A percentile compares a stretch with the other conserved stretches of the same genome.
Conservation (phyloP, 768 basidiomycete genomes). For the Sporobolomyces phaffii region DNA sequence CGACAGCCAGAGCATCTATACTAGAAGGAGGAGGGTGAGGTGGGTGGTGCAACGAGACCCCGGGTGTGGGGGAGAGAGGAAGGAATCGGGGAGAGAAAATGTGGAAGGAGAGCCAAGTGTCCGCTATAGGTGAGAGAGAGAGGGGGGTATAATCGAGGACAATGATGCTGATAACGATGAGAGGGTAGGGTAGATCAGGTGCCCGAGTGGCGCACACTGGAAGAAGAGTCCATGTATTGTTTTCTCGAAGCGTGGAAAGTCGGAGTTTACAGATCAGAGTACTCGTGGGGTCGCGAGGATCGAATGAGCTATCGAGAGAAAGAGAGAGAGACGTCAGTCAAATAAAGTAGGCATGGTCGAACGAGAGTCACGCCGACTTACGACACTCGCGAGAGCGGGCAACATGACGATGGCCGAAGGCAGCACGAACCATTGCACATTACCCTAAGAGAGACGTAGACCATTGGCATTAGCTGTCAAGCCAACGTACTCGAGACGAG, state of each 20-base stretch:
- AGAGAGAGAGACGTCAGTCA: neutral
- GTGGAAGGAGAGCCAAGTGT: neutral
- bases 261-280: conserved; percentile 16
- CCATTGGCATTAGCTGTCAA: neutral
- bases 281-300: conserved; percentile 14
- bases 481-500: no score
- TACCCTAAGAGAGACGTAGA: conserved; percentile 18
- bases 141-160: neutral
- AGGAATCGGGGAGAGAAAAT: neutral
- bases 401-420: conserved; percentile 26
- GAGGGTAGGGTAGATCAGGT: no score
- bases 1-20: no score
- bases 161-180: no score
- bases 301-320: no score
- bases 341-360: neutral
- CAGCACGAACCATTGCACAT: conserved; percentile 36
- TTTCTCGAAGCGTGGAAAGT: no score
- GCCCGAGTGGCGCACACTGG: neutral
- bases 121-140: neutral
- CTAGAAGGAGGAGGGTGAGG: neutral
- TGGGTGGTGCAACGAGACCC: no score
- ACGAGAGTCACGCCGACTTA: conserved; percentile 6
- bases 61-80: no score
- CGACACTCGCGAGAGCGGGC: conserved; percentile 22
- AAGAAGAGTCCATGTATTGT: neutral